Evolutionary conservation across 306 rosid species (phyloP), one percentile per base, ranked within the genome.

Genomic region (Corylus americana): DNA sequence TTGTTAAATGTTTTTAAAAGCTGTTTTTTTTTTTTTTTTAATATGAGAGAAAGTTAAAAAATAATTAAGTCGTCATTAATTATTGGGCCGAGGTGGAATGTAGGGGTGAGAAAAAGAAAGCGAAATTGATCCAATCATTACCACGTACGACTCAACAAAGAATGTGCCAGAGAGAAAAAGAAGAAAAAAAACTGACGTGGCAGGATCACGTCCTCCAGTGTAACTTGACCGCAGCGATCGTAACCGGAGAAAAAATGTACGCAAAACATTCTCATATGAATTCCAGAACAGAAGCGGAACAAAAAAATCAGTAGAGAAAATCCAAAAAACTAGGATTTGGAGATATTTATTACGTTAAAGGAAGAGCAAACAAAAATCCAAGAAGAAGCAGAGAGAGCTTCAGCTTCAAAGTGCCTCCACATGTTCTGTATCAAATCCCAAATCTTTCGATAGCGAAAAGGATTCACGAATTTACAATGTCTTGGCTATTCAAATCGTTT

Each of bases 401-500:
- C 44, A 39, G 44, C 44, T 39, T 48, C 51, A 8, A 8, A 48
- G 11, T 48, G 11, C 44, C 51, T 78, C 61, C 44, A 50, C 16
- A 71, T 45, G 64, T 31, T 58, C 54, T 45, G 13, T 14, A 6
- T 45, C 14, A 35, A 18, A 2, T 49, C 3, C 27, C 51, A 35
- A 57, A 22, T 17, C 25, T 2, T 58, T 14, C 17, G 20, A 22
- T 11, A 53, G 64, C 17, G 10, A 11, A 49, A 72, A 63, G 62
- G 62, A 49, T 49, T 12, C 14, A 12, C 53, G 3, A 49, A 67
- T 22, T 49, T 49, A 11, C 25, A 83, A 95, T 95, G 99, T 88
- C 99, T 79, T 90, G 98, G 99, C 80, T 95, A 63, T 86, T 95
- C 84, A 85, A 87, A 74, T 70, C 97, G 2, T 67, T 82, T 42